A percentile compares a stretch with the other conserved stretches of the same genome.
phyloP scores from a whole-genome alignment of 768 basidiomycete species.

The Galerina marginata region DNA sequence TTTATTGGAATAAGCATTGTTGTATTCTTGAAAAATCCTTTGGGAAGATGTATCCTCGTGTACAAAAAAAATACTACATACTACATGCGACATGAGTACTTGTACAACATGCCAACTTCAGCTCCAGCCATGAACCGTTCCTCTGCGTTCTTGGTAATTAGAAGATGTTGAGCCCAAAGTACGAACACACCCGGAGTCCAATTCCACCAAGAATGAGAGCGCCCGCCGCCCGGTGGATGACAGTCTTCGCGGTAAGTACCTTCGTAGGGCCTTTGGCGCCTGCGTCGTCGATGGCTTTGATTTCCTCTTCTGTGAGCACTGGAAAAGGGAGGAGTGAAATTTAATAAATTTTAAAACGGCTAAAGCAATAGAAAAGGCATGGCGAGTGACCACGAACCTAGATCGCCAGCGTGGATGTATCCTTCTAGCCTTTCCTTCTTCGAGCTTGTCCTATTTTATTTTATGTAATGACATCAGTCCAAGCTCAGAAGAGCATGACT shows the following conservation, averaged over 20 bases:
- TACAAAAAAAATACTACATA: no score
- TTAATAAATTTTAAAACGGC: not conserved
- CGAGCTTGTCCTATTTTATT: conserved; percentile 57
- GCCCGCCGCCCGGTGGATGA: conserved; percentile 22
- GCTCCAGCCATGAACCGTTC: no score
- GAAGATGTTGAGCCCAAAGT: conserved; percentile 26
- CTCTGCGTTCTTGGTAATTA: not conserved
- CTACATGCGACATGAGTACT: no score
- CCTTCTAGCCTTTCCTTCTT: conserved; percentile 60
- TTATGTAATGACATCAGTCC: no score
- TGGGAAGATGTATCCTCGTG: no score
- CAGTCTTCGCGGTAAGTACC: not conserved
- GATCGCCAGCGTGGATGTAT: conserved; percentile 19
- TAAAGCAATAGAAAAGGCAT: no score
- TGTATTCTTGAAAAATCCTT: no score
- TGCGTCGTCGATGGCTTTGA: conserved; percentile 61
- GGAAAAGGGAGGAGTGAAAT: conserved; percentile 1
- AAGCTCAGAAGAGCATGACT: no score
- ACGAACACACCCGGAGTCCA: conserved; percentile 27
- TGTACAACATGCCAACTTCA: no score
- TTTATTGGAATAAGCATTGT: no score
- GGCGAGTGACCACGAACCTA: conserved; percentile 2
- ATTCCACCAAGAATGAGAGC: conserved; percentile 25
- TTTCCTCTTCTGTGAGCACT: conserved; percentile 58
- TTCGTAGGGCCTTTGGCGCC: conserved; percentile 46